A percentile compares a stretch with the other conserved stretches of the same genome.
Conservation (phyloP, 108 stramenopile species). For the Aurantiochytrium sp. region DNA sequence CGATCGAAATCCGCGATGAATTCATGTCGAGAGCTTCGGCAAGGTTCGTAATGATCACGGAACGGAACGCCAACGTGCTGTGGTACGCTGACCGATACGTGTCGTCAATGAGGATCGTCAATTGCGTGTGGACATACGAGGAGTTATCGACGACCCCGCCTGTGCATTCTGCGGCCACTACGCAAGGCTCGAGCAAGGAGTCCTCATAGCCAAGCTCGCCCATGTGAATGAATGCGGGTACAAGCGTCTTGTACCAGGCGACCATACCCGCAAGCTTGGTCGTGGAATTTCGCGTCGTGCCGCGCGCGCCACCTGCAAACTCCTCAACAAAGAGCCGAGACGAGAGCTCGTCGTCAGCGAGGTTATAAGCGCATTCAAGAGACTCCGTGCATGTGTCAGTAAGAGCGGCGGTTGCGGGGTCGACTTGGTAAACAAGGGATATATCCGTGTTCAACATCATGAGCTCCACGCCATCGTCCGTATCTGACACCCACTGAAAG, state of each 20-base stretch:
- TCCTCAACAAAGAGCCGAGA: background rate
- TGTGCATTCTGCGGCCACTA: background rate
- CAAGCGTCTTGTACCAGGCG: background rate
- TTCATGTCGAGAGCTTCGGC: background rate
- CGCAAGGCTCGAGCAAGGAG: background rate
- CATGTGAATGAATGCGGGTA: background rate
- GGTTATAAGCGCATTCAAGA: background rate
- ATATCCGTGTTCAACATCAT: constrained; percentile 6
- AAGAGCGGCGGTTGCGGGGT: background rate
- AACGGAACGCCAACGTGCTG: background rate
- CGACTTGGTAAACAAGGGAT: background rate
- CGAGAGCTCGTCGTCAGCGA: background rate
- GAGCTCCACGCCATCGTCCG: background rate
- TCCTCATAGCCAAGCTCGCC: constrained; percentile 12
- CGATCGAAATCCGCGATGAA: background rate
- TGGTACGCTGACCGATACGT: background rate
- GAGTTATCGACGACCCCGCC: background rate
- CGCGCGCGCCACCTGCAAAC: background rate
- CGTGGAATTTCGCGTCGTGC: background rate
- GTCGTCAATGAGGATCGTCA: background rate
- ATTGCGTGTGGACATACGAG: background rate
- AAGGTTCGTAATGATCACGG: background rate
- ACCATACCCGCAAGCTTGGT: background rate
- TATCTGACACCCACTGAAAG: background rate
- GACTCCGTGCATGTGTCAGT: background rate